Evolutionary conservation across 192 early-diverging fungal genomes (phyloP).

Genomic region (Linderina pennispora): DNA sequence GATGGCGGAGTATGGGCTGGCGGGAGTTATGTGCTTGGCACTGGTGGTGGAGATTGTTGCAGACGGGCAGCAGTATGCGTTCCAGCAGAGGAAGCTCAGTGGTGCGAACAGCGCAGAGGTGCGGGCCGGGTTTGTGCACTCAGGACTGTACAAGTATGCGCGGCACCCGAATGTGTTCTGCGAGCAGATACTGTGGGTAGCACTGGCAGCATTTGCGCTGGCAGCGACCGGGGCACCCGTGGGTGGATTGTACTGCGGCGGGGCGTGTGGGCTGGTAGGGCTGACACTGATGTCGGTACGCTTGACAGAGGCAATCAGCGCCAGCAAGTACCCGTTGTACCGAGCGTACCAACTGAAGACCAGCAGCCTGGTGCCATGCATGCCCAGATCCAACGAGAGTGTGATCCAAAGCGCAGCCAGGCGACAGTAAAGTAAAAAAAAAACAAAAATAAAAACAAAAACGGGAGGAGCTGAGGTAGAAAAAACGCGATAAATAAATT

Average conservation of each 20-base stretch:
- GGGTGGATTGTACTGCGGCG: constrained; percentile 44
- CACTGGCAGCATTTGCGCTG: constrained; percentile 7
- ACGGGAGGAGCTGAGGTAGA: no score
- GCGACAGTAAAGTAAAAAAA: background rate
- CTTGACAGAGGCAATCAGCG: constrained; percentile 59
- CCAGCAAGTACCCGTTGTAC: constrained; percentile 73
- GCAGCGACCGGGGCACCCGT: background rate
- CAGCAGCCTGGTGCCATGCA: constrained; percentile 53
- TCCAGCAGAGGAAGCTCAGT: no score
- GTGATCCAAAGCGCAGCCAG: constrained; percentile 12
- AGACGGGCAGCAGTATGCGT: constrained; percentile 78
- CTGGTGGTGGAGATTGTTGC: constrained; percentile 62
- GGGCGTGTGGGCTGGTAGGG: constrained; percentile 46
- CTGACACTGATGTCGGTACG: constrained; percentile 63
- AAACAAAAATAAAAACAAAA: no score
- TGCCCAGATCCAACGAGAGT: constrained; percentile 10
- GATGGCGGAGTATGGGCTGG: constrained; percentile 43
- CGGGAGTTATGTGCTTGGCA: constrained; percentile 34
- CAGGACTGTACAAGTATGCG: constrained; percentile 66
- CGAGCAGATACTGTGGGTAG: constrained; percentile 66
- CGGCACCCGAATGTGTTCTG: constrained; percentile 86
- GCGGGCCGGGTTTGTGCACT: constrained; percentile 61
- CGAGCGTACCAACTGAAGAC: constrained; percentile 56
- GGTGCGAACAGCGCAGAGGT: constrained; percentile 48
- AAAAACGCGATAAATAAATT: no score